Evolutionary conservation across 2,329 filamentous ascomycete genomes (phyloP).

Genomic region (Epichloe uncinata): DNA sequence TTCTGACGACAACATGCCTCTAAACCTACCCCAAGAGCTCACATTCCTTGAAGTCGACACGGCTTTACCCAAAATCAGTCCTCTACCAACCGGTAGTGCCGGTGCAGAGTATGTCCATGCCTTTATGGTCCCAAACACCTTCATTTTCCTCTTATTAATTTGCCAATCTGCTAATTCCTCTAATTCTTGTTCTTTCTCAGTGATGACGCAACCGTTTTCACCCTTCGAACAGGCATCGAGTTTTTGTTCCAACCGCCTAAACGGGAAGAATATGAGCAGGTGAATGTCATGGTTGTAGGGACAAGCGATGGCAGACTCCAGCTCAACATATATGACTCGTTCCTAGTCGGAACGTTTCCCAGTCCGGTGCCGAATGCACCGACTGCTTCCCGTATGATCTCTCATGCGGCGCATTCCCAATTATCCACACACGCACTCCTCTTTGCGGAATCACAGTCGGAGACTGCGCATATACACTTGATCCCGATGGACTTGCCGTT

Average conservation of each 20-base stretch:
- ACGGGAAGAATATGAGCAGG: conserved; percentile 54
- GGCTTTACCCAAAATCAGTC: conserved; percentile 63
- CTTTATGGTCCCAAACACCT: not conserved
- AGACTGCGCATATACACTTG: conserved; percentile 32
- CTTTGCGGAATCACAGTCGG: conserved; percentile 26
- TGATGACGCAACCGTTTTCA: conserved; percentile 51
- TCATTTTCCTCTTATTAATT: not conserved
- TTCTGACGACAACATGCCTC: conserved; percentile 8
- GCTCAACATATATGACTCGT: conserved; percentile 74
- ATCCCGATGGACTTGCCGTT: conserved; percentile 75
- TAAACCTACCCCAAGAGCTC: conserved; percentile 58
- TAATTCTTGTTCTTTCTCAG: conserved; percentile 7
- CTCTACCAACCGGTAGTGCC: conserved; percentile 47
- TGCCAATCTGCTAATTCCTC: conserved; percentile 8
- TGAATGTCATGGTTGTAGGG: conserved; percentile 67
- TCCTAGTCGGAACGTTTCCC: conserved; percentile 57
- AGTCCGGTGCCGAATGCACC: conserved; percentile 25
- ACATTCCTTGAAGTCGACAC: conserved; percentile 64
- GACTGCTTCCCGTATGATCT: conserved; percentile 25
- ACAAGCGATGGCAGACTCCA: conserved; percentile 59
- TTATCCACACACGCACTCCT: conserved; percentile 67
- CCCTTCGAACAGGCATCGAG: conserved; percentile 53
- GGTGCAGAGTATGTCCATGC: conserved; percentile 41
- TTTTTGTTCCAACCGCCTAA: conserved; percentile 52
- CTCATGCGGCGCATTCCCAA: conserved; percentile 59